These are phyloP conservation scores for Urtica urens DNA, from an alignment of 306 rosid species.

Conservation along the genomic window DNA sequence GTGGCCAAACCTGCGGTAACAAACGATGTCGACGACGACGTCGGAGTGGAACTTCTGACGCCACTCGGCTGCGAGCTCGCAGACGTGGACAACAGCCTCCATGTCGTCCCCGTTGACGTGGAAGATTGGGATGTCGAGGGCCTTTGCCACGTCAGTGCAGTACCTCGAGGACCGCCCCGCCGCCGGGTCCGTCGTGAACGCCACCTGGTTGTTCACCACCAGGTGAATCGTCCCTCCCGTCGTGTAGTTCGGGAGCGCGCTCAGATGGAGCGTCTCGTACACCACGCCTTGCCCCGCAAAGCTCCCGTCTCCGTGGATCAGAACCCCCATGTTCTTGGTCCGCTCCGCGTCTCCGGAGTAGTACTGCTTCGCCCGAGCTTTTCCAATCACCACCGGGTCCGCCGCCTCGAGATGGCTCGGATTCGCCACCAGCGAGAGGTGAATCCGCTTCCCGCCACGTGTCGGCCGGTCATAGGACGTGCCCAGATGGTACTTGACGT, in stretches of 20 bases:
- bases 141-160: conserved; percentile 95
- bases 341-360: conserved; percentile 60
- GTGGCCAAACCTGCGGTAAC: conserved; percentile 94
- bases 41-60: conserved; percentile 96
- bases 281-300: conserved; percentile 99
- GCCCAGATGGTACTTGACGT: conserved; percentile 92
- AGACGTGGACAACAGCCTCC: conserved; percentile 95
- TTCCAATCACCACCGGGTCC: conserved; percentile 81
- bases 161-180: conserved; percentile 87
- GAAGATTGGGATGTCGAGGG: conserved; percentile 80
- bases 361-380: conserved; percentile 91
- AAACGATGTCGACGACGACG: conserved; percentile 90
- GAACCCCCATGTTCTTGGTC: conserved; percentile 69
- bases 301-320: conserved; percentile 97
- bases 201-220: conserved; percentile 90
- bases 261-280: conserved; percentile 86
- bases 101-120: conserved; percentile 91
- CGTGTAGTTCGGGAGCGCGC: conserved; percentile 90
- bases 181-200: conserved; percentile 85
- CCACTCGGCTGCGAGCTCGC: conserved; percentile 99
- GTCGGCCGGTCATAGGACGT: conserved; percentile 92
- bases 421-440: conserved; percentile 83
- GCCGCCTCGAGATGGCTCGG: conserved; percentile 99
- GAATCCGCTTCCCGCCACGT: conserved; percentile 75
- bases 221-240: conserved; percentile 96